These are phyloP conservation scores for Cladosporium sp. DNA, from an alignment of 2,329 filamentous ascomycete genomes.

Conservation along the genomic window DNA sequence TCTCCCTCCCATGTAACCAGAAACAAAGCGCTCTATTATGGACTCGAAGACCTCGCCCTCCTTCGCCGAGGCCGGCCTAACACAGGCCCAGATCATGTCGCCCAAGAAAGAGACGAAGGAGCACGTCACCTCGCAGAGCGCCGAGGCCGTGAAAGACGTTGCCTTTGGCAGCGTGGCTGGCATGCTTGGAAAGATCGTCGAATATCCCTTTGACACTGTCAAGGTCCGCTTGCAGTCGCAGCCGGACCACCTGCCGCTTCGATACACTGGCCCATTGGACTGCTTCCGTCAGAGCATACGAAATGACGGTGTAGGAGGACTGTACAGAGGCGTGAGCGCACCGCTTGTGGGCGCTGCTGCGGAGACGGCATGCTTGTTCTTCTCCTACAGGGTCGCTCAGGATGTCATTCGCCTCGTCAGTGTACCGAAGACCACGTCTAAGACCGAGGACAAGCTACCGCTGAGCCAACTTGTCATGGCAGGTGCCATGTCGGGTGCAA, in stretches of 20 bases:
- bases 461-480: conserved; percentile 71
- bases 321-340: conserved; percentile 90
- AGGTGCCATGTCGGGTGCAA: conserved; percentile 78
- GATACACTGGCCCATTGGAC: conserved; percentile 81
- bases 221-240: conserved; percentile 98
- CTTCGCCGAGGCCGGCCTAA: conserved; percentile 10
- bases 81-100: conserved; percentile 1
- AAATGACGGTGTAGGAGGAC: conserved; percentile 68
- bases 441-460: conserved; percentile 51
- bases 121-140: conserved; percentile 35
- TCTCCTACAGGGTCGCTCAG: conserved; percentile 67
- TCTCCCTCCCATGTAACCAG: conserved; percentile 11
- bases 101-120: conserved; percentile 5
- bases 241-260: conserved; percentile 71
- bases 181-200: conserved; percentile 88
- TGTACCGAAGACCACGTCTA: conserved; percentile 30
- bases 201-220: conserved; percentile 97
- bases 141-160: conserved; percentile 78
- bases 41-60: conserved; percentile 15
- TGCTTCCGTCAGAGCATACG: conserved; percentile 84
- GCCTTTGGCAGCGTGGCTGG: conserved; percentile 86
- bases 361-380: conserved; percentile 87
- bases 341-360: conserved; percentile 85
- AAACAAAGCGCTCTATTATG: conserved; percentile 12
- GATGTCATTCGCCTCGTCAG: conserved; percentile 48